These are phyloP conservation scores for Prototheca cutis DNA, from an alignment of 163 green algal species.

Conservation along the genomic window DNA sequence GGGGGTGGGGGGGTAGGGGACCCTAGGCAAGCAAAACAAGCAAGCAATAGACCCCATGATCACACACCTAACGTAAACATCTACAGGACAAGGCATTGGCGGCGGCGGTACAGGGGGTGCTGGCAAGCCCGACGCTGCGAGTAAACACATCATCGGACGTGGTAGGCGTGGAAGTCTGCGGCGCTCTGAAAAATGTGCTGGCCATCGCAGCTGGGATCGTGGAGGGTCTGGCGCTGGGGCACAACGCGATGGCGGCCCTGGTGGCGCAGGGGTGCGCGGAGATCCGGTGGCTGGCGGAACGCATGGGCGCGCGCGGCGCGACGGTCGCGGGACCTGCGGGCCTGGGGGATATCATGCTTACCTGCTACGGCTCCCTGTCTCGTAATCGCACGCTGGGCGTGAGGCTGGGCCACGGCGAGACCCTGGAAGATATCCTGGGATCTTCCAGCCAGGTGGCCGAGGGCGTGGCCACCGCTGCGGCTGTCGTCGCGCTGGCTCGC, in stretches of 20 bases:
- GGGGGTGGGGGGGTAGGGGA: too few relatives aligned
- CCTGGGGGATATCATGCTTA: slow-evolving; percentile 98
- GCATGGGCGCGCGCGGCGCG: slow-evolving; percentile 81
- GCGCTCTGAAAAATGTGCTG: slow-evolving; percentile 98
- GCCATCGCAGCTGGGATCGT: slow-evolving; percentile 96
- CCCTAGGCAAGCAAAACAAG: too few relatives aligned
- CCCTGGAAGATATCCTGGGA: slow-evolving; percentile 78
- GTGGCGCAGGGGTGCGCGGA: slow-evolving; percentile 46
- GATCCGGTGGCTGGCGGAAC: slow-evolving; percentile 84
- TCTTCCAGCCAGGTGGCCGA: slow-evolving; percentile 82
- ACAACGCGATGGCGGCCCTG: slow-evolving; percentile 88
- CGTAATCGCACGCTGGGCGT: slow-evolving; percentile 91
- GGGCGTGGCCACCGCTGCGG: slow-evolving; percentile 87
- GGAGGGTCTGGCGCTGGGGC: slow-evolving; percentile 84
- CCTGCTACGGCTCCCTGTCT: slow-evolving; percentile 89
- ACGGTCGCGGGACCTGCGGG: slow-evolving; percentile 80
- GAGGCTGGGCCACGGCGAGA: slow-evolving; percentile 75
- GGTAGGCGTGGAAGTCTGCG: slow-evolving; percentile 87
- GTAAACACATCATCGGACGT: slow-evolving; percentile 93
- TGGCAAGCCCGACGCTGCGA: slow-evolving; percentile 76
- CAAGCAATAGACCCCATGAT: too few relatives aligned
- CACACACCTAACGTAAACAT: too few relatives aligned
- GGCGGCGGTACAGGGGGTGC: slow-evolving; percentile 63
- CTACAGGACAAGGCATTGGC: slow-evolving; percentile 52
- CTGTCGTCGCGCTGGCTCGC: slow-evolving; percentile 77